Base-by-base conservation (phyloP, 345 rosid species). In the Conringia planisiliqua region DNA sequence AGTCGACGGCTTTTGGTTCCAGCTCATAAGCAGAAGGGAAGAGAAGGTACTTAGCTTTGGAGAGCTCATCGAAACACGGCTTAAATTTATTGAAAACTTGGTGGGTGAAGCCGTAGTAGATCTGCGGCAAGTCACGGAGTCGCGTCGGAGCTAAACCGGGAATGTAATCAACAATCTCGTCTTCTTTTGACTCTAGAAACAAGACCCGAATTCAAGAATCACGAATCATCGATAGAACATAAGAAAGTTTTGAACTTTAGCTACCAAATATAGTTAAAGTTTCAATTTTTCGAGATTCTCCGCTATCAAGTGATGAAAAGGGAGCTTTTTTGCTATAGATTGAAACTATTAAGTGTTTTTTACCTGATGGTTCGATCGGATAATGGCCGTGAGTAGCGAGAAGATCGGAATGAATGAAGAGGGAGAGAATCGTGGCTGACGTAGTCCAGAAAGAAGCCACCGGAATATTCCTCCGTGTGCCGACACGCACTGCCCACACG, bases 361-460 rank as follows among this genome's bases (percentile, higher is more conserved):
- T 55, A 85, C 83, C 87, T 66, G 80, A 65, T 17, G 71, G 63
- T 26, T 80, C 59, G 47, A 58, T 39, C 2, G 72, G 85, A 35
- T 48, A 61, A 72, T 80, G 79, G 0, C 77, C 61, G 42, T 83
- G 72, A 57, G 50, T 27, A 10, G 10, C 11, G 27, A 75, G 69
- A 42, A 77, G 72, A 43, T 73, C 65, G 4, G 62, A 60, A 56
- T 80, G 77, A 59, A 56, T 38, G 7, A 81, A 64, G 20, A 73
- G 3, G 5, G 83, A 78, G 44, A 88, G 77, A 11, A 77, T 75
- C 2, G 82, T 57, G 0, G 87, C 81, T 1, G 87, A 72, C 76
- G 50, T 79, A 0, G 88, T 81, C 85, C 82, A 86, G 12, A 86
- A 56, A 6, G 86, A 81, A 52, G 77, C 91, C 73, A 87, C 85